Conservation (phyloP, 768 basidiomycete genomes). For the Cyclocybe cylindracea region DNA sequence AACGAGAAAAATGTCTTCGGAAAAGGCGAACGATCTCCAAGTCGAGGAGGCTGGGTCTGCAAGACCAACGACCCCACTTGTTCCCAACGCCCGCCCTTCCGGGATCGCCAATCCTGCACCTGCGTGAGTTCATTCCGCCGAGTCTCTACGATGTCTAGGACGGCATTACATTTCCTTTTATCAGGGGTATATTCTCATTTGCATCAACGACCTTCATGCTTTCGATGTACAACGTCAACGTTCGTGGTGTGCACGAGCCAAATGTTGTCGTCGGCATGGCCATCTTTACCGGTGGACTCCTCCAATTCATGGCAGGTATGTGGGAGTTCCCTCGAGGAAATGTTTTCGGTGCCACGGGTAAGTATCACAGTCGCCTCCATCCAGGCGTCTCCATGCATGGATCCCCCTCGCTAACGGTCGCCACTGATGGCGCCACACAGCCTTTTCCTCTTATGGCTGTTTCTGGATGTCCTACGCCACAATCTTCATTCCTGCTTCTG, state of each 20-base stretch:
- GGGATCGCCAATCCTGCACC: conserved; percentile 34
- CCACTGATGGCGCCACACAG: conserved; percentile 29
- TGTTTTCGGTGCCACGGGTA: conserved; percentile 63
- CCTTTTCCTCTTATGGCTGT: conserved; percentile 71
- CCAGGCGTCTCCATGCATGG: background rate
- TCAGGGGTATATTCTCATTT: conserved; percentile 37
- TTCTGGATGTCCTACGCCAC: conserved; percentile 83
- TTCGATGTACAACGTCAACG: conserved; percentile 64
- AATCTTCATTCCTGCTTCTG: conserved; percentile 66
- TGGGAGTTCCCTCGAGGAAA: conserved; percentile 71
- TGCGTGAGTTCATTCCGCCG: conserved; percentile 21
- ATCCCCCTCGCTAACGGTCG: background rate
- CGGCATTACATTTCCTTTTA: background rate
- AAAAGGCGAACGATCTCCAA: no score
- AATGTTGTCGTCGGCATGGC: conserved; percentile 81
- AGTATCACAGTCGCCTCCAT: background rate
- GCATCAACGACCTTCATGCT: conserved; percentile 64
- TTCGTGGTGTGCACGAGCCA: conserved; percentile 47
- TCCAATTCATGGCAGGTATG: conserved; percentile 80
- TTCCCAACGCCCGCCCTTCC: conserved; percentile 9
- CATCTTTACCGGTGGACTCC: conserved; percentile 72
- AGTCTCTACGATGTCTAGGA: background rate
- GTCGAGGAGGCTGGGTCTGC: background rate
- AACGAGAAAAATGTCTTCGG: no score
- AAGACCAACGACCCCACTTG: background rate